A percentile compares a stretch with the other conserved stretches of the same genome.
Conservation (phyloP, 164 flowering plant genomes). For the Tetracentron sinense region DNA sequence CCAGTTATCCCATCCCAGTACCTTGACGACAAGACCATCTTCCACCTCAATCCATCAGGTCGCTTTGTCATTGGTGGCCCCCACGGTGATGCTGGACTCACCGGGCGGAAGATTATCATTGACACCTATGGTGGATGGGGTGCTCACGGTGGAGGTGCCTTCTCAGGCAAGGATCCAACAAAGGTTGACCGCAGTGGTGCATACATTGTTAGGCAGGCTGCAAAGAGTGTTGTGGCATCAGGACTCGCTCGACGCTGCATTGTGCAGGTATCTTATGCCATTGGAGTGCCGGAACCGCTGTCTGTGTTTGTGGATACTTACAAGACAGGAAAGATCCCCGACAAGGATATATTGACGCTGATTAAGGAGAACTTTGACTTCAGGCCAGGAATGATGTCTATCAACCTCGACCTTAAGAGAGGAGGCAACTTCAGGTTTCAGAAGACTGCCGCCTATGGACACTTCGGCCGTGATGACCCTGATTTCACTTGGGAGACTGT, state of each 20-base stretch:
- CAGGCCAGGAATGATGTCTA: conserved; percentile 74
- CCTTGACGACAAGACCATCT: conserved; percentile 66
- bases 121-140: conserved; percentile 71
- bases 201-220: conserved; percentile 66
- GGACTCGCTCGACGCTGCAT: conserved; percentile 67
- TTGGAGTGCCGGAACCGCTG: conserved; percentile 66
- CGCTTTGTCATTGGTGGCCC: conserved; percentile 72
- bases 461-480: conserved; percentile 65
- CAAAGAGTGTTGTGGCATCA: conserved; percentile 63
- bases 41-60: conserved; percentile 74
- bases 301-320: conserved; percentile 63
- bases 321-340: conserved; percentile 59
- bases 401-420: conserved; percentile 57
- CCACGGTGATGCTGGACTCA: conserved; percentile 73
- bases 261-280: conserved; percentile 74
- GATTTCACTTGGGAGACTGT: conserved; percentile 69
- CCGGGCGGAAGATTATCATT: conserved; percentile 65
- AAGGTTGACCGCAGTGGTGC: conserved; percentile 79
- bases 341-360: conserved; percentile 47
- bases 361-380: conserved; percentile 63
- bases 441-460: conserved; percentile 76
- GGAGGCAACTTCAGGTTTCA: conserved; percentile 66
- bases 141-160: conserved; percentile 72
- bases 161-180: conserved; percentile 66
- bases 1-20: conserved; percentile 55